Conservation (phyloP, 2,329 filamentous ascomycete species). For the Fusarium sp. region DNA sequence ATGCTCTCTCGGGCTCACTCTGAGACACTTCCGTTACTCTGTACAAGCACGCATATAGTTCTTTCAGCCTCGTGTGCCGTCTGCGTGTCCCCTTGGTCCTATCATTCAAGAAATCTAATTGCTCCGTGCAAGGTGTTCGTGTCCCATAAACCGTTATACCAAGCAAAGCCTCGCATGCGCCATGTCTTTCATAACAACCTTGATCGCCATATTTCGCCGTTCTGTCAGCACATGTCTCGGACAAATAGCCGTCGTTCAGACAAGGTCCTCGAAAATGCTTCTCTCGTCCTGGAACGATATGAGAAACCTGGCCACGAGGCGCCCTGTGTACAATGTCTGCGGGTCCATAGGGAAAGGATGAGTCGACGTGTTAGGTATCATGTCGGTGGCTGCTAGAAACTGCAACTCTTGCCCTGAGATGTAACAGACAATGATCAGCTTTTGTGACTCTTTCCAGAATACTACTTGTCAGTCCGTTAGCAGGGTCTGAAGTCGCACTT, state of each 20-base stretch:
- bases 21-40: not conserved
- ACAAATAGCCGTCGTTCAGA: constrained; percentile 21
- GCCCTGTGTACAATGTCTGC: constrained; percentile 61
- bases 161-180: constrained; percentile 27
- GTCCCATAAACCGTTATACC: constrained; percentile 13
- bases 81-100: not conserved
- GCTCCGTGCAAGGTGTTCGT: constrained; percentile 17
- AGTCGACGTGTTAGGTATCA: constrained; percentile 55
- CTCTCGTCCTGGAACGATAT: constrained; percentile 63
- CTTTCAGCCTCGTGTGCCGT: constrained; percentile 12
- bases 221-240: constrained; percentile 31
- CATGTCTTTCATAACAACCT: constrained; percentile 28
- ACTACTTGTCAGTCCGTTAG: not conserved
- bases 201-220: constrained; percentile 10
- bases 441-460: constrained; percentile 20
- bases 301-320: constrained; percentile 63
- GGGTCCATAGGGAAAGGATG: constrained; percentile 60
- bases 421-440: constrained; percentile 27
- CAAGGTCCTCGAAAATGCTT: constrained; percentile 54
- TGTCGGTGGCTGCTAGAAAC: constrained; percentile 57
- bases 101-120: constrained; percentile 1
- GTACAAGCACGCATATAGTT: not conserved
- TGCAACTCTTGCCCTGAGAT: constrained; percentile 49
- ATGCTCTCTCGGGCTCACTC: not conserved
- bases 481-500: constrained; percentile 42